These are phyloP conservation scores for Dendrostoma leiphaemia DNA, from an alignment of 2,329 filamentous ascomycete genomes.

Conservation along the genomic window DNA sequence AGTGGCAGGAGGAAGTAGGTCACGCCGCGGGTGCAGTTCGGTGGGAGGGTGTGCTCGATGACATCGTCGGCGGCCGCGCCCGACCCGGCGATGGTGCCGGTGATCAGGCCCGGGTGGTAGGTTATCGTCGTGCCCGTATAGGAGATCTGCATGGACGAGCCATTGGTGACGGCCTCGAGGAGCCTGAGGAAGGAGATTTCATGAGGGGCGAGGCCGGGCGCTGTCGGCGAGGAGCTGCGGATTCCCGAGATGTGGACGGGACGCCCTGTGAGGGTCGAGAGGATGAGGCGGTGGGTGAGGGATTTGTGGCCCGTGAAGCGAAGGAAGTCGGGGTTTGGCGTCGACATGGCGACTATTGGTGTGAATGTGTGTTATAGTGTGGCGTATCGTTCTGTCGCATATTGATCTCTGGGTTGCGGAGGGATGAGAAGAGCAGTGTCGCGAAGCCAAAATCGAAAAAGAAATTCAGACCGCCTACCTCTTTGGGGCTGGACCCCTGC, in stretches of 20 bases:
- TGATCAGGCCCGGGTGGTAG: conserved; percentile 90
- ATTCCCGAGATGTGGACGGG: conserved; percentile 93
- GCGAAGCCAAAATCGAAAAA: conserved; percentile 12
- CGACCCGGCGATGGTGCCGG: conserved; percentile 74
- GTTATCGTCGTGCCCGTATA: conserved; percentile 92
- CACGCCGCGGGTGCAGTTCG: conserved; percentile 74
- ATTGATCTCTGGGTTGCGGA: background rate
- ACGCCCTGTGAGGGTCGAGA: conserved; percentile 87
- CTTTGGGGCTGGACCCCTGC: conserved; percentile 8
- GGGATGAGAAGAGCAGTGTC: background rate
- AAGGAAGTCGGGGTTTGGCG: conserved; percentile 53
- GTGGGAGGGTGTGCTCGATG: conserved; percentile 76
- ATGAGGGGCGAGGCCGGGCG: conserved; percentile 85
- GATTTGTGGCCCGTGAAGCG: conserved; percentile 82
- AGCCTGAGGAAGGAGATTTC: conserved; percentile 96
- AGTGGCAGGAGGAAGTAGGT: conserved; percentile 91
- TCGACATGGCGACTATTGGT: conserved; percentile 37
- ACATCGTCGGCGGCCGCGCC: conserved; percentile 71
- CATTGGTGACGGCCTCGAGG: conserved; percentile 92
- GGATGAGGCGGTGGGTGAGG: conserved; percentile 79
- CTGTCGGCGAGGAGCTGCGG: conserved; percentile 78
- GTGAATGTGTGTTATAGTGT: background rate
- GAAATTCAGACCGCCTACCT: conserved; percentile 29
- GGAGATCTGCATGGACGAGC: conserved; percentile 90
- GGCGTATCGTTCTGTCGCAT: background rate